Percentiles rank a stretch among this genome's conserved stretches.
Conservation (phyloP, 768 basidiomycete species). For the Auriscalpium vulgare region DNA sequence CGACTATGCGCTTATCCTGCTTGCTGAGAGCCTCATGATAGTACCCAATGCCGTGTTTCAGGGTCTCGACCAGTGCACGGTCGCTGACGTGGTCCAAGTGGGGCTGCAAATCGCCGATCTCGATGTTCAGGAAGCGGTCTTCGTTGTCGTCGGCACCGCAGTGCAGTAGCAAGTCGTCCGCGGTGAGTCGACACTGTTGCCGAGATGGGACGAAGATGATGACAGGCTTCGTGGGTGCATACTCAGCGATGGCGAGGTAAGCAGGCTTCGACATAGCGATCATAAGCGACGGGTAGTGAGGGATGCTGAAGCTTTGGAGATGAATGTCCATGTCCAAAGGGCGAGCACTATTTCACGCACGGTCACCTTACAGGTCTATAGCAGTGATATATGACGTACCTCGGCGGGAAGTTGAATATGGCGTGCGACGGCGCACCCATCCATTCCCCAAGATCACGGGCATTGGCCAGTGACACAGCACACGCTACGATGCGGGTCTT, state of each 20-base stretch:
- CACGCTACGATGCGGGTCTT: constrained; percentile 94
- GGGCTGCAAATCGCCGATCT: constrained; percentile 70
- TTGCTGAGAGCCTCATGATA: constrained; percentile 91
- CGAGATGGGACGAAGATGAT: constrained; percentile 91
- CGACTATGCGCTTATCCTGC: constrained; percentile 91
- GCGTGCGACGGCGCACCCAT: constrained; percentile 90
- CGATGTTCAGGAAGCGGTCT: constrained; percentile 85
- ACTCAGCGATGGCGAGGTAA: constrained; percentile 86
- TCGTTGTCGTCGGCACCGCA: constrained; percentile 81
- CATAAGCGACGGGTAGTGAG: constrained; percentile 99
- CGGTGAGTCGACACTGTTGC: constrained; percentile 89
- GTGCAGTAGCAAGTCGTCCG: constrained; percentile 84
- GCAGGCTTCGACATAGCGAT: constrained; percentile 98
- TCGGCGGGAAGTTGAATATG: constrained; percentile 96
- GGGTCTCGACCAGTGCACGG: constrained; percentile 61
- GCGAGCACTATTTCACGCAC: constrained; percentile 56
- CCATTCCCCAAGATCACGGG: constrained; percentile 95
- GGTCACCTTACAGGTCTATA: not conserved
- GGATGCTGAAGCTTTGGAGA: constrained; percentile 88
- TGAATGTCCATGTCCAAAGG: constrained; percentile 97
- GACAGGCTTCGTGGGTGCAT: constrained; percentile 78
- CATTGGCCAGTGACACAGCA: constrained; percentile 92
- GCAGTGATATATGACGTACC: constrained; percentile 32
- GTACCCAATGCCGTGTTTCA: constrained; percentile 88
- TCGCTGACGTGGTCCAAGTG: constrained; percentile 85